Evolutionary conservation across 2,329 filamentous ascomycete genomes (phyloP).

Genomic region (Penicillium hordei): DNA sequence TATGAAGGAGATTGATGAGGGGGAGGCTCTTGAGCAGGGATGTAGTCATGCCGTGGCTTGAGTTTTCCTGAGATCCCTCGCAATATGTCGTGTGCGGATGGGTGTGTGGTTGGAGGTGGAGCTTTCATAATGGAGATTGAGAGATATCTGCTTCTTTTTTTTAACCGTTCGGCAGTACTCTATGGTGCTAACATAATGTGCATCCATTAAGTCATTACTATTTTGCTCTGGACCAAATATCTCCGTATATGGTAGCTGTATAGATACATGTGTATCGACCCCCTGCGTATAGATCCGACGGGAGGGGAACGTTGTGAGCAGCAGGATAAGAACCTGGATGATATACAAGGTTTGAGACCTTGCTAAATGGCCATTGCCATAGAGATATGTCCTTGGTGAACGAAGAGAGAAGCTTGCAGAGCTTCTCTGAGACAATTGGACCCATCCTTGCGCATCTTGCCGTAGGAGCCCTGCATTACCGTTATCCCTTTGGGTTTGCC

Average conservation of each 20-base stretch:
- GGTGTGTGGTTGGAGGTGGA: neutral
- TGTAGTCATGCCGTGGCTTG: constrained; percentile 17
- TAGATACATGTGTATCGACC: neutral
- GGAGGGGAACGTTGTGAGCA: neutral
- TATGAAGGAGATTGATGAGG: constrained; percentile 45
- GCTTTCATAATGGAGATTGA: neutral
- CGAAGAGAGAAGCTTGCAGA: neutral
- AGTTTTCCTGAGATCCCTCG: neutral
- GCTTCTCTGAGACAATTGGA: constrained; percentile 5
- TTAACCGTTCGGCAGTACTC: neutral
- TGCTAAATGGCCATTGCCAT: neutral
- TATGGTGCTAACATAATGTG: neutral
- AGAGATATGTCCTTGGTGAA: neutral
- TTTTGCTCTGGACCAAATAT: neutral
- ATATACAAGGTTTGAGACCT: constrained; percentile 2
- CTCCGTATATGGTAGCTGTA: neutral
- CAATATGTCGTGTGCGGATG: neutral
- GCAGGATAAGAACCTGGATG: neutral
- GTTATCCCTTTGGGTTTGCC: constrained; percentile 7
- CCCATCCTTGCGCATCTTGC: constrained; percentile 4
- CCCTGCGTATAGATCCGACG: neutral
- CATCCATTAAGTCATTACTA: neutral
- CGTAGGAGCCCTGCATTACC: constrained; percentile 2
- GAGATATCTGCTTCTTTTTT: neutral
- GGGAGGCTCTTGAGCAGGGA: constrained; percentile 22